Evolutionary conservation across 2,329 filamentous ascomycete species (phyloP).

Genomic region (Alternaria tenuissima): DNA sequence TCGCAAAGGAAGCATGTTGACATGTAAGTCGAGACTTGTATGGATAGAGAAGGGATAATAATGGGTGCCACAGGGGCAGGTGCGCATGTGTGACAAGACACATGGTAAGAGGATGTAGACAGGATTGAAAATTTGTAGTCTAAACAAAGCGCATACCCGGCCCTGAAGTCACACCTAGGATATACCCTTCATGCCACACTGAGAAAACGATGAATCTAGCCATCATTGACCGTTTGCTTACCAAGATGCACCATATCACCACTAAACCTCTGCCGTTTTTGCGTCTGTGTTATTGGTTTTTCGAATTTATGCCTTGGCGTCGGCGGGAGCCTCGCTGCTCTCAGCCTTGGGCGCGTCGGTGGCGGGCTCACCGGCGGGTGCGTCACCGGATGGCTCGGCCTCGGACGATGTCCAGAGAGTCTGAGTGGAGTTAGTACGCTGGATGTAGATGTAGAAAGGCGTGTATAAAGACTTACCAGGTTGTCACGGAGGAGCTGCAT

Average conservation of each 20-base stretch:
- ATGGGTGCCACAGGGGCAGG: background rate
- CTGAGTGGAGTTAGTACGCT: slow-evolving; percentile 56
- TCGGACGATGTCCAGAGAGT: slow-evolving; percentile 99
- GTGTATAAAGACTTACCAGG: slow-evolving; percentile 66
- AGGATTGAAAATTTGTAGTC: slow-evolving; percentile 50
- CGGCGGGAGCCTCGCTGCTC: slow-evolving; percentile 57
- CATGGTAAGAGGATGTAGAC: slow-evolving; percentile 34
- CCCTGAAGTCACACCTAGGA: slow-evolving; percentile 41
- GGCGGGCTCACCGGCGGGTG: slow-evolving; percentile 64
- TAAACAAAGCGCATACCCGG: slow-evolving; percentile 45
- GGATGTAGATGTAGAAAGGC: background rate
- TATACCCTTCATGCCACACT: slow-evolving; percentile 40
- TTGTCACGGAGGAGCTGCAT: slow-evolving; percentile 99
- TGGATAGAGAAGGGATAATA: background rate
- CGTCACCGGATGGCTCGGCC: slow-evolving; percentile 77
- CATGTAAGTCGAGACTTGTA: background rate
- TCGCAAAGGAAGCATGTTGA: background rate
- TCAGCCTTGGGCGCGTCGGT: slow-evolving; percentile 58
- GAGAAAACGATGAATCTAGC: slow-evolving; percentile 40
- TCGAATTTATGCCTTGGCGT: slow-evolving; percentile 66
- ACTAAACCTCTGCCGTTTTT: slow-evolving; percentile 42
- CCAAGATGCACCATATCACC: slow-evolving; percentile 46
- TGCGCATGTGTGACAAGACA: slow-evolving; percentile 3
- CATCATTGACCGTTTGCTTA: slow-evolving; percentile 39
- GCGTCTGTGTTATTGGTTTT: slow-evolving; percentile 34